phyloP scores from a whole-genome alignment of 305 asterid species.

The Fraxinus xanthoxyloides region DNA sequence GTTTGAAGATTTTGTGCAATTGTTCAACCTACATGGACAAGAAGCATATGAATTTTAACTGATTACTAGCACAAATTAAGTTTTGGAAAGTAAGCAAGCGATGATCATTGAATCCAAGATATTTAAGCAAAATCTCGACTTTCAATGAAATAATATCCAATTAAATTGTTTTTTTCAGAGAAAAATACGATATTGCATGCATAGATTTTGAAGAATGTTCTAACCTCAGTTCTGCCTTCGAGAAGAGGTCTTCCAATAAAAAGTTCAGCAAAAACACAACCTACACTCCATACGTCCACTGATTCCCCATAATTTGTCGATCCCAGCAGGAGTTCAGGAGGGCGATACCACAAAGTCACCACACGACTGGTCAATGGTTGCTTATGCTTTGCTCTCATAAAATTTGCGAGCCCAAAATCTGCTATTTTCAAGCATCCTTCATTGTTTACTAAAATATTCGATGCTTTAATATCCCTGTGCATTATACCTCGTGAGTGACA shows the following conservation, averaged over 20 bases:
- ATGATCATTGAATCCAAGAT: background rate
- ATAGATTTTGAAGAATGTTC: background rate
- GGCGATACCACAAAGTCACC: conserved; percentile 89
- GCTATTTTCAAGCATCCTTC: conserved; percentile 79
- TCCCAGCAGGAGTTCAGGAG: conserved; percentile 89
- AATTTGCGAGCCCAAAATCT: conserved; percentile 85
- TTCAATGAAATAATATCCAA: background rate
- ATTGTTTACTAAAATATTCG: conserved; percentile 75
- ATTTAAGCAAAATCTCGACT: background rate
- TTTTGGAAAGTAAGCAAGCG: background rate
- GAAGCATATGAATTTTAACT: background rate
- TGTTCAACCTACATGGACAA: conserved; percentile 69
- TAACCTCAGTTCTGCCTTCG: conserved; percentile 87
- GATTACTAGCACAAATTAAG: background rate
- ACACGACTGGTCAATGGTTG: conserved; percentile 82
- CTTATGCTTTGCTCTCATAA: conserved; percentile 39
- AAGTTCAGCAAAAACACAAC: conserved; percentile 89
- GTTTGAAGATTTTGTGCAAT: conserved; percentile 84
- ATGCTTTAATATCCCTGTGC: conserved; percentile 84
- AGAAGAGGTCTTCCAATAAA: conserved; percentile 80
- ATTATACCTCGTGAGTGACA: conserved; percentile 78
- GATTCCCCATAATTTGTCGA: conserved; percentile 63
- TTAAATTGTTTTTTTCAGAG: background rate
- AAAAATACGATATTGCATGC: no score
- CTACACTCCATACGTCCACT: conserved; percentile 89